phyloP scores from a whole-genome alignment of 495 filamentous ascomycete genomes.

The Astrocystis sublimbata region DNA sequence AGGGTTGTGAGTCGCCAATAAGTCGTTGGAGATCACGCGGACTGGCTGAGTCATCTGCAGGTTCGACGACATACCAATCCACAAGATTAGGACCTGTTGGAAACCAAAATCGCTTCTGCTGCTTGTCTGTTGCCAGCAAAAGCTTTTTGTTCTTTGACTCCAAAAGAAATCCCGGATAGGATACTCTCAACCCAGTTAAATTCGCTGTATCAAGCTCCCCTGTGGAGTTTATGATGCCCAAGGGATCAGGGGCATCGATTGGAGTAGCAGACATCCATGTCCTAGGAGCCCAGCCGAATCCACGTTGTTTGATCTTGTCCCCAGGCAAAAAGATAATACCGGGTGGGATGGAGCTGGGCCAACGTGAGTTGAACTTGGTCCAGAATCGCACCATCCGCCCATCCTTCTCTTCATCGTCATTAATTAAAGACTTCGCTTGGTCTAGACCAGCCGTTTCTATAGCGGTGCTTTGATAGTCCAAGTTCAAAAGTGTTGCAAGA shows the following conservation, averaged over 20 bases:
- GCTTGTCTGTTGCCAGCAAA: no score
- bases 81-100: no score
- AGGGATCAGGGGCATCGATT: not conserved
- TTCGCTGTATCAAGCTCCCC: not conserved
- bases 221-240: not conserved
- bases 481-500: not conserved
- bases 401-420: no score
- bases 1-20: no score
- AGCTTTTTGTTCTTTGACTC: no score
- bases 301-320: not conserved
- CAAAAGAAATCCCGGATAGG: not conserved
- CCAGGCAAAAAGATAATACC: not conserved
- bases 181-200: not conserved
- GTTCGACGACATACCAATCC: no score
- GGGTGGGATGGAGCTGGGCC: not conserved
- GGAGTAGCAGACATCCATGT: not conserved
- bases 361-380: no score
- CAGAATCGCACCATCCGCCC: no score
- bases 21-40: no score
- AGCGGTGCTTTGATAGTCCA: not conserved
- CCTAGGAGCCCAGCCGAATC: not conserved
- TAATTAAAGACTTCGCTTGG: no score
- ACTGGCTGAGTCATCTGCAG: no score
- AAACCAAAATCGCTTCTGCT: no score
- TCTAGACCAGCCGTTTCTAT: not conserved